These are phyloP conservation scores for Dactylellina cionopaga DNA, from an alignment of 2,329 filamentous ascomycete species.

Conservation along the genomic window DNA sequence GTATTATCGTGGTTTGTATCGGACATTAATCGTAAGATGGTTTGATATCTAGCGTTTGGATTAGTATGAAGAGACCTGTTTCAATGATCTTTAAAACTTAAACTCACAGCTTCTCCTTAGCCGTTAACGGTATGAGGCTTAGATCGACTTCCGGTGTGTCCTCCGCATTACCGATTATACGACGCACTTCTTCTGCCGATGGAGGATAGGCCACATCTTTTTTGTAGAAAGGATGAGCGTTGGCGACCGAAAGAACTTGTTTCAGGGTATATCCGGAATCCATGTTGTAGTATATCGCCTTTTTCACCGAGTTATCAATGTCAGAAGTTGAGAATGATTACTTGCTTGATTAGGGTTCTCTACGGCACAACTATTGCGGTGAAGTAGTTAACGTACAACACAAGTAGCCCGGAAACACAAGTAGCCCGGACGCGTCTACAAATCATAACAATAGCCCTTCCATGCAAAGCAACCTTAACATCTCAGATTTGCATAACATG, in stretches of 20 bases:
- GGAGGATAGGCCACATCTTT: conserved; percentile 11
- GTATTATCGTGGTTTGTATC: conserved; percentile 56
- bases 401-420: too few species aligned
- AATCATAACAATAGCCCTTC: too few species aligned
- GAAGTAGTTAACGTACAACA: too few species aligned
- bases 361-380: too few species aligned
- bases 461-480: too few species aligned
- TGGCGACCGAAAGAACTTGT: conserved; percentile 41
- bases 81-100: background rate
- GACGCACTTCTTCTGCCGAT: background rate
- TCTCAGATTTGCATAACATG: too few species aligned
- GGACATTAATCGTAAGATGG: conserved; percentile 59
- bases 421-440: too few species aligned
- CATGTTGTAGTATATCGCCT: background rate
- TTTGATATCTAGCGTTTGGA: conserved; percentile 58
- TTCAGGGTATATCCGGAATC: conserved; percentile 31
- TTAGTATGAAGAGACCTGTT: background rate
- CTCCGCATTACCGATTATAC: conserved; percentile 13
- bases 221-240: conserved; percentile 45
- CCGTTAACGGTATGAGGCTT: background rate
- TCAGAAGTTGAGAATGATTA: too few species aligned
- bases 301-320: too few species aligned
- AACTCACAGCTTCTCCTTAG: conserved; percentile 15
- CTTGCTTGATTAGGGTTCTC: too few species aligned
- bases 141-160: conserved; percentile 1